Conservation (phyloP, 768 basidiomycete genomes). For the Polyporus arcularius region DNA sequence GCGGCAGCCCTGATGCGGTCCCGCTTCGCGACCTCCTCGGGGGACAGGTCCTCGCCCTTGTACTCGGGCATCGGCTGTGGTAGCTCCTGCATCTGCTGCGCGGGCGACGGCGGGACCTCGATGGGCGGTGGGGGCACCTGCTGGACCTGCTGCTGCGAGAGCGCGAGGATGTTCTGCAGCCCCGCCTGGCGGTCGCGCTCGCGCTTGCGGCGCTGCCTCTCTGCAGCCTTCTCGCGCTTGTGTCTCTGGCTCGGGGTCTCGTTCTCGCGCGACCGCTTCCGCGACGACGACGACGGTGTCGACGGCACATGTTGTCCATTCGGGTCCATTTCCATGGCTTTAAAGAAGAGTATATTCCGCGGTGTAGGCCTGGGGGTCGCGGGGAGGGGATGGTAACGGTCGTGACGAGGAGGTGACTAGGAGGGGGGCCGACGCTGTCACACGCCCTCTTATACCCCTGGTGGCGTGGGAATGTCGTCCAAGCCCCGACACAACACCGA, state of each 20-base stretch:
- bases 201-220: constrained; percentile 80
- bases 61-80: constrained; percentile 16
- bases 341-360: constrained; percentile 22
- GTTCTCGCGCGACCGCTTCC: constrained; percentile 68
- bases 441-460: constrained; percentile 29
- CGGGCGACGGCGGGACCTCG: constrained; percentile 18
- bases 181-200: constrained; percentile 59
- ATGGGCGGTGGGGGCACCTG: constrained; percentile 21
- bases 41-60: constrained; percentile 33
- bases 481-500: neutral
- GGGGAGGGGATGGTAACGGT: constrained; percentile 31
- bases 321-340: constrained; percentile 29
- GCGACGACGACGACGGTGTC: constrained; percentile 32
- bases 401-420: constrained; percentile 36
- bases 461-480: constrained; percentile 29
- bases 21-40: constrained; percentile 66
- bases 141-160: constrained; percentile 29
- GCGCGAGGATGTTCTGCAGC: constrained; percentile 27
- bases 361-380: neutral
- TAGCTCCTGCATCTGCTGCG: neutral
- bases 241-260: constrained; percentile 71
- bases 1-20: constrained; percentile 78
- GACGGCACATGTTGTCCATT: constrained; percentile 19
- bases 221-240: constrained; percentile 86
- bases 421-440: constrained; percentile 22